These are phyloP conservation scores for Miamiensis avidus DNA, from an alignment of 169 alveolate species.

Conservation along the genomic window DNA sequence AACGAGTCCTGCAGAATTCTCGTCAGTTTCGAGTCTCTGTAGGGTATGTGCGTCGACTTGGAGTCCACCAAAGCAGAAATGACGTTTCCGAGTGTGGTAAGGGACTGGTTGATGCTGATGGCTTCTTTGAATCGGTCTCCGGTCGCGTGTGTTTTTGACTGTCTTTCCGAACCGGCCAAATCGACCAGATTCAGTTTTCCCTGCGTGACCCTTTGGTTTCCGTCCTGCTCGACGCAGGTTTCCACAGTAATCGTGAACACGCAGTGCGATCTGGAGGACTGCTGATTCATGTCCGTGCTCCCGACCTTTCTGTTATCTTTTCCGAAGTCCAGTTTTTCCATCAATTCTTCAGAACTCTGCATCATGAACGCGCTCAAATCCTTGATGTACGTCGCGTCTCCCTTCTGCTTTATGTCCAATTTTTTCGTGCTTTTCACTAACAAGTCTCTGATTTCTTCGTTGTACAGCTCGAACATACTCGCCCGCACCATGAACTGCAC, in stretches of 20 bases:
- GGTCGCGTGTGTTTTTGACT: conserved; percentile 87
- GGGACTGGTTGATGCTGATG: conserved; percentile 89
- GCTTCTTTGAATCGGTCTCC: conserved; percentile 90
- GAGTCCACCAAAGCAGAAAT: conserved; percentile 89
- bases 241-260: conserved; percentile 89
- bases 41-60: conserved; percentile 92
- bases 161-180: conserved; percentile 96
- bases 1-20: conserved; percentile 92
- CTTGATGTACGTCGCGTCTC: conserved; percentile 57
- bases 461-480: conserved; percentile 82
- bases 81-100: conserved; percentile 91
- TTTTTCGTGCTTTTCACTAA: conserved; percentile 68
- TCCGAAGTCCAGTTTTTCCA: conserved; percentile 78
- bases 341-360: conserved; percentile 85
- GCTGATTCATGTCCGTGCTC: conserved; percentile 86
- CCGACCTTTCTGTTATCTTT: conserved; percentile 87
- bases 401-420: conserved; percentile 59
- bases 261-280: conserved; percentile 89
- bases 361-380: conserved; percentile 85
- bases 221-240: conserved; percentile 70
- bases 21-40: conserved; percentile 96
- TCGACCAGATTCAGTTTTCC: conserved; percentile 94
- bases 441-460: conserved; percentile 90
- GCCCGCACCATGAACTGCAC: conserved; percentile 75
- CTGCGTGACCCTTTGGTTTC: conserved; percentile 84